phyloP scores from a whole-genome alignment of 345 rosid genomes.

The Toxicodendron radicans region DNA sequence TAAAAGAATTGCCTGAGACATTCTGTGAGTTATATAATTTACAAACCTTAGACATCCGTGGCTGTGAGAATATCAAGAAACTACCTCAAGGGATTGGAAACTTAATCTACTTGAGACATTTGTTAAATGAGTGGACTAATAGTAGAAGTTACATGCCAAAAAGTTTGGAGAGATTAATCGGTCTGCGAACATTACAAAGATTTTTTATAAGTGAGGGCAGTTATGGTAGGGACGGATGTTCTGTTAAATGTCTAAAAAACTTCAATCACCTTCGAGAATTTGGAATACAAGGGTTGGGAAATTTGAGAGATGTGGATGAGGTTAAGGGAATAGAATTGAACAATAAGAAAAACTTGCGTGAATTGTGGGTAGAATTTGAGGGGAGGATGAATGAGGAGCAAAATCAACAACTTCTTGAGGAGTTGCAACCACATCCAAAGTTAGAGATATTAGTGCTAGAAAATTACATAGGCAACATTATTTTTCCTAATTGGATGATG shows the following conservation, averaged over 20 bases:
- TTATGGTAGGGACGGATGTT: not conserved
- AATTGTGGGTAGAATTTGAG: constrained; percentile 10
- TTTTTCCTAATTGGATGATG: constrained; percentile 7
- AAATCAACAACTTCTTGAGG: constrained; percentile 12
- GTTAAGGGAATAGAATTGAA: not conserved
- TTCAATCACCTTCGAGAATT: not conserved
- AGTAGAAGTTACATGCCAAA: not conserved
- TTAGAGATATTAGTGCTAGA: constrained; percentile 12
- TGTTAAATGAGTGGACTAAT: rapidly evolving
- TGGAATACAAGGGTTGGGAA: not conserved
- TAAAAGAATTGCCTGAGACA: not conserved
- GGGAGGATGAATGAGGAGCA: not conserved
- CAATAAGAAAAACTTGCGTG: constrained; percentile 1
- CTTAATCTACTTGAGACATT: constrained; percentile 1
- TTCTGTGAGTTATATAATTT: not conserved
- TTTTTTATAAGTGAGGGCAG: not conserved
- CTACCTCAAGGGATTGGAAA: not conserved
- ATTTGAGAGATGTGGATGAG: not conserved
- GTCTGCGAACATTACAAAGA: not conserved
- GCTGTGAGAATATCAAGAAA: not conserved
- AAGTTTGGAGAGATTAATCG: not conserved
- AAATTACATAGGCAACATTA: not conserved
- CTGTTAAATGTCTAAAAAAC: not conserved
- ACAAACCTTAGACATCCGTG: not conserved
- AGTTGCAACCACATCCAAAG: constrained; percentile 16